These are phyloP conservation scores for Avena atlantica DNA, from an alignment of 176 grass and related monocot genomes.

Conservation along the genomic window DNA sequence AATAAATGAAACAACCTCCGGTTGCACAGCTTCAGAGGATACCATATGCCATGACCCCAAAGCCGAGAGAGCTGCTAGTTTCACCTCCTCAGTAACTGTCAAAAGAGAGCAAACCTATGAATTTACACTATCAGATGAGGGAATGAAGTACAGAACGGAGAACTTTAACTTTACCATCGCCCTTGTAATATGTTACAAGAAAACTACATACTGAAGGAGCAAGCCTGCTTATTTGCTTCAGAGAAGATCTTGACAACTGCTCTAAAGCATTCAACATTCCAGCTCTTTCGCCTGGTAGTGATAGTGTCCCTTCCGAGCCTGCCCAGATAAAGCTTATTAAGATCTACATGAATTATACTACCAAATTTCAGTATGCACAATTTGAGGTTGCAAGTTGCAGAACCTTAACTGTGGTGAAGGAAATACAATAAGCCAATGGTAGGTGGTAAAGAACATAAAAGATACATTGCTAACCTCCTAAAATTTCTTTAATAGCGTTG, in stretches of 20 bases:
- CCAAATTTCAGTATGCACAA: conserved; percentile 12
- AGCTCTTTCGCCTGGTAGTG: conserved; percentile 81
- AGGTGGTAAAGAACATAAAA: conserved; percentile 30
- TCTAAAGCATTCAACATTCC: conserved; percentile 83
- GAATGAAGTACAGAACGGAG: conserved; percentile 41
- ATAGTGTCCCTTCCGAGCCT: conserved; percentile 97
- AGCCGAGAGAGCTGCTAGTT: conserved; percentile 73
- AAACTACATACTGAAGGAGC: conserved; percentile 77
- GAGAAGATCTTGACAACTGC: conserved; percentile 73
- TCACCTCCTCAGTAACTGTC: conserved; percentile 94
- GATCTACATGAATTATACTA: conserved; percentile 25
- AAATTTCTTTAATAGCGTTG: conserved; percentile 78
- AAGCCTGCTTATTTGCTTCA: conserved; percentile 72
- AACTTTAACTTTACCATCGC: conserved; percentile 67
- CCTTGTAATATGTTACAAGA: conserved; percentile 81
- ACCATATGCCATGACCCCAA: conserved; percentile 73
- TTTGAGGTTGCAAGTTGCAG: conserved; percentile 14
- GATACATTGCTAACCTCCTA: conserved; percentile 65
- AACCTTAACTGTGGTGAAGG: conserved; percentile 20
- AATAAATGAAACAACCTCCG: conserved; percentile 83
- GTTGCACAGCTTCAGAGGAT: conserved; percentile 74
- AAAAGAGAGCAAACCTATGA: conserved; percentile 47
- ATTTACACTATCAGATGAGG: neutral
- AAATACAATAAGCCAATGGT: conserved; percentile 39
- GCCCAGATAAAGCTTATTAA: conserved; percentile 51